These are phyloP conservation scores for Iodosphaeria phyllophila DNA, from an alignment of 2,329 filamentous ascomycete genomes.

Conservation along the genomic window DNA sequence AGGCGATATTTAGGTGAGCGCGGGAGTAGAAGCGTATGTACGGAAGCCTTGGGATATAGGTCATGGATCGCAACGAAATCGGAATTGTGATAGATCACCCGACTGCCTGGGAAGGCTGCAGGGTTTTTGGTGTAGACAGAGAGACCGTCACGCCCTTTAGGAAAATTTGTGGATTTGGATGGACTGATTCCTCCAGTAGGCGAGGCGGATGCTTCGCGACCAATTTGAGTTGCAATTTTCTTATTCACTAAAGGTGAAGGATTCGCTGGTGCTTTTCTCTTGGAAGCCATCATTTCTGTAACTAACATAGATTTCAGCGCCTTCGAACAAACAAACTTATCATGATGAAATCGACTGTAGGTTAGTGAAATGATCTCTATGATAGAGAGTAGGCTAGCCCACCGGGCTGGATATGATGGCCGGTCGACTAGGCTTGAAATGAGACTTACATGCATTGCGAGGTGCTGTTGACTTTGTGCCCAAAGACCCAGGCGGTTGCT, in stretches of 20 bases:
- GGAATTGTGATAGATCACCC: slow-evolving; percentile 47
- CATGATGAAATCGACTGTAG: no score
- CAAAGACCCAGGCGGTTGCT: no score
- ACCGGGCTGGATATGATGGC: neutral
- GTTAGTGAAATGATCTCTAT: neutral
- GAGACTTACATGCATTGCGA: slow-evolving; percentile 21
- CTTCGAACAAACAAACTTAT: no score
- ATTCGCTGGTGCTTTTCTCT: slow-evolving; percentile 16
- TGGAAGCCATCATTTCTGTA: slow-evolving; percentile 33
- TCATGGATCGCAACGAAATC: slow-evolving; percentile 65
- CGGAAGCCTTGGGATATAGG: slow-evolving; percentile 64
- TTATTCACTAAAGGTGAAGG: slow-evolving; percentile 4
- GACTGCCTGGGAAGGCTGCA: slow-evolving; percentile 32
- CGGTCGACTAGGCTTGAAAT: neutral
- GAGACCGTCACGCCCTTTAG: slow-evolving; percentile 35
- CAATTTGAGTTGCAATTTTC: slow-evolving; percentile 6
- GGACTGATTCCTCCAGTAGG: slow-evolving; percentile 3
- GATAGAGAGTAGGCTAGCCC: neutral
- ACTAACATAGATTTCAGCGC: slow-evolving; percentile 19
- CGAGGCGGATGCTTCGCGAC: slow-evolving; percentile 6
- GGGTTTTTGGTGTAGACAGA: slow-evolving; percentile 49
- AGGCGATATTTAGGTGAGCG: slow-evolving; percentile 43
- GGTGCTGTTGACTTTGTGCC: slow-evolving; percentile 10
- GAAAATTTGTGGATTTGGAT: neutral
- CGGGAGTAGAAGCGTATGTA: slow-evolving; percentile 80